A percentile compares a stretch with the other conserved stretches of the same genome.
Conservation (phyloP, 2,329 filamentous ascomycete species). For the Trichoderma sp. region DNA sequence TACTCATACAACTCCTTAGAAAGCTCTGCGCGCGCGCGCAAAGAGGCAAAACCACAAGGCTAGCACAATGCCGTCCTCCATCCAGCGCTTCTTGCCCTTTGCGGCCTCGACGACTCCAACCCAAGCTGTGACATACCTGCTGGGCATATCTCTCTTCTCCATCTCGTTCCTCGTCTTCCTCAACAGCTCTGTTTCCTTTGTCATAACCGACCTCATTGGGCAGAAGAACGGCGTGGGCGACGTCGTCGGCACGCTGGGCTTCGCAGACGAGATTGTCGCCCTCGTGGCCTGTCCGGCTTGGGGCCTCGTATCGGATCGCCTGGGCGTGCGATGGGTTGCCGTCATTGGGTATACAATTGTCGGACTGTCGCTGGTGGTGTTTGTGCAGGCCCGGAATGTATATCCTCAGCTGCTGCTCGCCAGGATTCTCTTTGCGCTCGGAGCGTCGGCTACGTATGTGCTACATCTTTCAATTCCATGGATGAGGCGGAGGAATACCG, state of each 20-base stretch:
- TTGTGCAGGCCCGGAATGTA: slow-evolving; percentile 82
- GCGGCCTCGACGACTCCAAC: slow-evolving; percentile 56
- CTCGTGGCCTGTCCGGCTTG: slow-evolving; percentile 76
- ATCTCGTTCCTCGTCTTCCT: slow-evolving; percentile 89
- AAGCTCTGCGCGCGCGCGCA: not conserved
- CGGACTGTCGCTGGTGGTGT: slow-evolving; percentile 69
- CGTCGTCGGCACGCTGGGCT: slow-evolving; percentile 79
- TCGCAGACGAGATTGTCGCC: slow-evolving; percentile 79
- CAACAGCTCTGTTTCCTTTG: slow-evolving; percentile 80
- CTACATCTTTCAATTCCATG: not conserved
- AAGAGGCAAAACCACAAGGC: not conserved
- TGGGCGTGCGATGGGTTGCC: slow-evolving; percentile 70
- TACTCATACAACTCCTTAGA: not conserved
- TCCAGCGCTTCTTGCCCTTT: slow-evolving; percentile 55
- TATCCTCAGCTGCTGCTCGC: slow-evolving; percentile 87
- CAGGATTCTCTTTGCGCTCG: slow-evolving; percentile 82
- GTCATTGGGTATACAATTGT: slow-evolving; percentile 81
- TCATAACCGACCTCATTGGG: slow-evolving; percentile 78
- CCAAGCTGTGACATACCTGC: slow-evolving; percentile 71
- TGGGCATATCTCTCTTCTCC: slow-evolving; percentile 79
- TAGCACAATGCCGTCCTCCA: slow-evolving; percentile 26
- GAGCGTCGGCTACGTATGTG: slow-evolving; percentile 78
- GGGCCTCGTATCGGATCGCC: slow-evolving; percentile 73
- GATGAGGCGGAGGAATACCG: not conserved
- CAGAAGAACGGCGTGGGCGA: slow-evolving; percentile 71